phyloP scores from a whole-genome alignment of 352 stramenopile species.

The Phytopythium mirpurense region DNA sequence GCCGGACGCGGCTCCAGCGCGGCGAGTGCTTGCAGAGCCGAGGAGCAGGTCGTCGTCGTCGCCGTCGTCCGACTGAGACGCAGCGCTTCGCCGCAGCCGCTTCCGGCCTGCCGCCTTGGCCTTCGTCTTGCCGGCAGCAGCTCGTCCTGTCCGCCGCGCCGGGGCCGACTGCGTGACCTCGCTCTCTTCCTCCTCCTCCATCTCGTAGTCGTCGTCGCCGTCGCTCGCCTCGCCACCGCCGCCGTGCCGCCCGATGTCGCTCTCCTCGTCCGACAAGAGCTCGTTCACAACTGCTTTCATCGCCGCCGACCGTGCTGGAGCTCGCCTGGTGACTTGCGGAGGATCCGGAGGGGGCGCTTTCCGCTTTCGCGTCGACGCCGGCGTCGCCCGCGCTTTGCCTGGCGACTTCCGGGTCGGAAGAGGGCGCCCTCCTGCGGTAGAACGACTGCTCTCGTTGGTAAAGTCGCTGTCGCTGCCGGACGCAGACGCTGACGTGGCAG shows the following conservation, averaged over 20 bases:
- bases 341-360: constrained; percentile 9
- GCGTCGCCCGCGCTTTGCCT: constrained; percentile 1
- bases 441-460: not conserved
- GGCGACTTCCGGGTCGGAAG: not conserved
- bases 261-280: constrained; percentile 41
- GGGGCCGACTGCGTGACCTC: constrained; percentile 14
- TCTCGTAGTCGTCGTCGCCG: constrained; percentile 57
- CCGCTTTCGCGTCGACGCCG: constrained; percentile 15
- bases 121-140: constrained; percentile 11
- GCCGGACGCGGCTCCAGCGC: not conserved
- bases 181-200: constrained; percentile 41
- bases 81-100: constrained; percentile 30
- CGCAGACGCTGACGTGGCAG: not conserved
- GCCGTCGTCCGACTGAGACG: constrained; percentile 25
- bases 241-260: constrained; percentile 15
- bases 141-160: constrained; percentile 2
- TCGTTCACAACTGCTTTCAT: constrained; percentile 17
- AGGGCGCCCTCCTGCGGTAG: not conserved
- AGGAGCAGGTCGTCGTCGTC: constrained; percentile 19
- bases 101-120: constrained; percentile 24
- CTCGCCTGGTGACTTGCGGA: not conserved
- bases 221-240: constrained; percentile 32
- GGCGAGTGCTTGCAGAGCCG: constrained; percentile 1
- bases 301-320: constrained; percentile 17
- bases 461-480: constrained; percentile 6